phyloP scores from a whole-genome alignment of 768 basidiomycete species.

The Suillus subluteus region DNA sequence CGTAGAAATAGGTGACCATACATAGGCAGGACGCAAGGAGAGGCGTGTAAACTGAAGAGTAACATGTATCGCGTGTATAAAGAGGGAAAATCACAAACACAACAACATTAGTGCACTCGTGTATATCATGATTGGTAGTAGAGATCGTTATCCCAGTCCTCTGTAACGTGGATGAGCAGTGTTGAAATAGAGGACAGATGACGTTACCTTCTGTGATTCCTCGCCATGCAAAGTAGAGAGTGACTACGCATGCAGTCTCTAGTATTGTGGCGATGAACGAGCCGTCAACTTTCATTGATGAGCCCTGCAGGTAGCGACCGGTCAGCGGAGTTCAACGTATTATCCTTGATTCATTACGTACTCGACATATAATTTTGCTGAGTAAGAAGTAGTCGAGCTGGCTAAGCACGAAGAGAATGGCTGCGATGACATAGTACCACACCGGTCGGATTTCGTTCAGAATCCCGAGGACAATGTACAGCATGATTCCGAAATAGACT shows the following conservation, averaged over 20 bases:
- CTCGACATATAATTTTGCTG: constrained; percentile 72
- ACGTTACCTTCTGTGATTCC: constrained; percentile 85
- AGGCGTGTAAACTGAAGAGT: not conserved
- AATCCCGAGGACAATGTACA: constrained; percentile 75
- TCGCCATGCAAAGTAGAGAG: constrained; percentile 80
- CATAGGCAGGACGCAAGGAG: not conserved
- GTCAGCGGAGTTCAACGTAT: constrained; percentile 29
- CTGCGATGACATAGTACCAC: constrained; percentile 74
- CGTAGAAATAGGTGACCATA: constrained; percentile 1
- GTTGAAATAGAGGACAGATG: not conserved
- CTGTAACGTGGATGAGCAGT: constrained; percentile 28
- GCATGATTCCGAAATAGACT: constrained; percentile 74
- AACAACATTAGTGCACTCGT: constrained; percentile 16
- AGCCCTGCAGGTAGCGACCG: constrained; percentile 44
- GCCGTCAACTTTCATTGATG: constrained; percentile 77
- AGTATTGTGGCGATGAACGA: constrained; percentile 85
- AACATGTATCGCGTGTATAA: constrained; percentile 16
- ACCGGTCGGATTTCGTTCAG: constrained; percentile 83
- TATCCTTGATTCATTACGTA: constrained; percentile 34
- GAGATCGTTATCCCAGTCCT: constrained; percentile 54
- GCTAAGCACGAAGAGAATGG: constrained; percentile 74
- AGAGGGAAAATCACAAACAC: constrained; percentile 13
- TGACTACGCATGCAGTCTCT: constrained; percentile 72
- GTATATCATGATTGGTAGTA: constrained; percentile 45
- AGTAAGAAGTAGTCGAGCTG: constrained; percentile 88